phyloP scores from a whole-genome alignment of 2,329 filamentous ascomycete species.

The Calonectria fujianensis region DNA sequence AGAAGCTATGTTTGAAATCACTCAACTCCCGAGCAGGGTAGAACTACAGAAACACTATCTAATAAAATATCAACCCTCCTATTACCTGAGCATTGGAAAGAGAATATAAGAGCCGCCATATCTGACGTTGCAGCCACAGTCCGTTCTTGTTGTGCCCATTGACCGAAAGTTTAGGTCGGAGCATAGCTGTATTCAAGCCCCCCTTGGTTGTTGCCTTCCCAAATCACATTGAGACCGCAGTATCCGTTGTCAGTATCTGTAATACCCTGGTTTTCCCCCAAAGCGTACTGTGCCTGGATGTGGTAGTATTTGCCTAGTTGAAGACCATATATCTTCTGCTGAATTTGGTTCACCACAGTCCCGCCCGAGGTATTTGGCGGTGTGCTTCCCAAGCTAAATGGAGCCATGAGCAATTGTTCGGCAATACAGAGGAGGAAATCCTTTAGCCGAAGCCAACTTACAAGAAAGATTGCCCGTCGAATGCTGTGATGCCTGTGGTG shows the following conservation, averaged over 20 bases:
- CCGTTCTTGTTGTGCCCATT: neutral
- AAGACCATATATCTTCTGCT: neutral
- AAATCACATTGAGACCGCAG: neutral
- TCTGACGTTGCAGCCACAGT: neutral
- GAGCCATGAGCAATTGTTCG: neutral
- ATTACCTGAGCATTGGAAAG: slow-evolving; percentile 2
- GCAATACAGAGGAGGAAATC: no score
- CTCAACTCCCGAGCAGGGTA: neutral
- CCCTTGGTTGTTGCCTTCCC: neutral
- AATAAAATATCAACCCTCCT: neutral
- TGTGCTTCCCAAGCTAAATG: neutral
- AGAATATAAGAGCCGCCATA: neutral
- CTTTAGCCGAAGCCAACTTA: neutral
- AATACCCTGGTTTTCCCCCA: neutral
- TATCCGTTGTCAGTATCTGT: neutral
- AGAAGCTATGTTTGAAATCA: neutral
- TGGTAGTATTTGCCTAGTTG: neutral
- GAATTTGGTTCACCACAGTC: neutral
- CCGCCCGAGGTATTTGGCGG: neutral
- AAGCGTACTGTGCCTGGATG: neutral
- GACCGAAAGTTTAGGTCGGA: neutral
- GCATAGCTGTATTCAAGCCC: neutral
- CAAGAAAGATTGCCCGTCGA: neutral
- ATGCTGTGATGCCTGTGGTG: neutral
- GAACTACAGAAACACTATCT: neutral